phyloP scores from a whole-genome alignment of 2,329 filamentous ascomycete species.

The Pseudogymnoascus sp. region DNA sequence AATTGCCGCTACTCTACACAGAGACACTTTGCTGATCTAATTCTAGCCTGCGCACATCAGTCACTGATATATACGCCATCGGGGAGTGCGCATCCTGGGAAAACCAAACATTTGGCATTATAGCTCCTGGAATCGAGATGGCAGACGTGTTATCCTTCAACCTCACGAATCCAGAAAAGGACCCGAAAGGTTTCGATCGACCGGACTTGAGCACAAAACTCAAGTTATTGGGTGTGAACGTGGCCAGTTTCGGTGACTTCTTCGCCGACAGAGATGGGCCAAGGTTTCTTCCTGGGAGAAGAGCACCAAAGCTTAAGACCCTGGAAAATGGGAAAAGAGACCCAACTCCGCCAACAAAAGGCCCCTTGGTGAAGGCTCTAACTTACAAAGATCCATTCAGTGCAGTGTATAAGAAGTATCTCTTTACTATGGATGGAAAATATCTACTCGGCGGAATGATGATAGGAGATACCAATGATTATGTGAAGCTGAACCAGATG shows the following conservation, averaged over 20 bases:
- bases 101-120: slow-evolving; percentile 77
- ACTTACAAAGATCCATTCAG: slow-evolving; percentile 85
- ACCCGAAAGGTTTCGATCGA: slow-evolving; percentile 50
- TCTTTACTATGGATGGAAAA: slow-evolving; percentile 84
- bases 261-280: slow-evolving; percentile 83
- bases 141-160: slow-evolving; percentile 88
- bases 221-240: slow-evolving; percentile 81
- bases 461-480: slow-evolving; percentile 88
- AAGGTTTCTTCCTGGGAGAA: slow-evolving; percentile 58
- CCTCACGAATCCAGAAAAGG: slow-evolving; percentile 67
- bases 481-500: slow-evolving; percentile 79
- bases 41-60: slow-evolving; percentile 52
- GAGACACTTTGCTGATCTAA: neutral
- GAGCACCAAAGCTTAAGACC: slow-evolving; percentile 39
- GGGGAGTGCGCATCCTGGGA: slow-evolving; percentile 90
- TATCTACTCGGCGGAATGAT: slow-evolving; percentile 94
- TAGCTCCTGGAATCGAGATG: slow-evolving; percentile 86
- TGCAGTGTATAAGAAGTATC: slow-evolving; percentile 86
- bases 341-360: slow-evolving; percentile 40
- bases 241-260: slow-evolving; percentile 89
- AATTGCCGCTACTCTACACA: neutral
- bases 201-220: slow-evolving; percentile 88
- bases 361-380: slow-evolving; percentile 60
- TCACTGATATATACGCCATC: slow-evolving; percentile 70
- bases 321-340: slow-evolving; percentile 39